Base-by-base conservation (phyloP, 139 green algal species). In the Picochlorum sp. region DNA sequence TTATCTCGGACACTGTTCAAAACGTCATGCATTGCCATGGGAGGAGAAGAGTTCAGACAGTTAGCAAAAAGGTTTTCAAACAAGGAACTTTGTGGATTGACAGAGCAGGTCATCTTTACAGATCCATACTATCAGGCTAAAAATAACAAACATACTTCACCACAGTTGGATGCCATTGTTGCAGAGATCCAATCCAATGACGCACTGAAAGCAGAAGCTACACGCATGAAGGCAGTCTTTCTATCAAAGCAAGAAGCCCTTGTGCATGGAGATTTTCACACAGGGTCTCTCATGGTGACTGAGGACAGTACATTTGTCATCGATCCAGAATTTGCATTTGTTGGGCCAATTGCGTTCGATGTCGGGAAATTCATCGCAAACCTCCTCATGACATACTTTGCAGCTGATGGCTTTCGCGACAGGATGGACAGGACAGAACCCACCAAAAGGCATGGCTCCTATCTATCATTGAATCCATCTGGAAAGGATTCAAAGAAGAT, bases 241-340 rank as follows among this genome's bases (percentile, higher is more conserved):
- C 70, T 71, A n/a, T 28, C 75, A 61, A 65, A 69, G 2, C 54
- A 67, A 3, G 71, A 98, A 77, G 92, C 92, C 13, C 78, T 99
- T 58, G 59, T 99, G 57, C 93, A 98, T 62, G 93, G 87, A 2
- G 93, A 99, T 78, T 73, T 99, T 50, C 93, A 99, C 86, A 99
- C 93, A 1, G 91, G 91, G 18, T 90, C 77, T 61, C 69, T 97
- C 54, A 97, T 98, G 92, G 83, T 85, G 38, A 91, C 83, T 61
- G 57, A 71, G 20, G 55, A 67, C 11, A 74, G 68, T 34, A 76
- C 63, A n/a, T 81, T 65, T 23, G 72, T 88, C 16, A 96, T 97
- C 50, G 91, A 97, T 75, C 80, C 88, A 3, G 93, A 99, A 86
- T 99, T 99, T 84, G 90, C 88, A 2, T 95, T 88, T 75, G 87